Base-by-base conservation (phyloP, 257 asterid species). In the Jasminum sambac region DNA sequence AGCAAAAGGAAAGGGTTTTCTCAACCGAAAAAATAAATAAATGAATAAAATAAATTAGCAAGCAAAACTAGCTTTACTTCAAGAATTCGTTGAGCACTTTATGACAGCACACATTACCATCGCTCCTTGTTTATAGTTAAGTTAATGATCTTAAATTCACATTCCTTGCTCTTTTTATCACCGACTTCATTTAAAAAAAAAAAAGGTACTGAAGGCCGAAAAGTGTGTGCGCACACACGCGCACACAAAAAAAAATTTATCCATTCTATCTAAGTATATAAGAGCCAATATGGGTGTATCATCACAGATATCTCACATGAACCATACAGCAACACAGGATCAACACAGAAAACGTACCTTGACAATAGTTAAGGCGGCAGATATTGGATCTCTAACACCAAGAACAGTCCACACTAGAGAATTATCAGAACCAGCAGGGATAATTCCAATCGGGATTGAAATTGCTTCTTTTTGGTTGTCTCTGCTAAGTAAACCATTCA, bases 381-480 rank as follows among this genome's bases (percentile, higher is more conserved):
- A 94, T 60, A 91, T 76, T 26, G 99, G 99, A 83, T 94, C 99
- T 82, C 91, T 88, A 65, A 91, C 90, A 63, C 99, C 99, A 86
- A 94, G 95, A 82, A 94, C 97, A 62, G 99, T 91, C 97, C 97
- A 94, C 68, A 94, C 98, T 68, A 94, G 81, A 14, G 99, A 94
- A 81, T 94, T 94, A 82, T 94, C 99, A 63, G 99, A 94, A 82
- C 99, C 99, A 82, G 99, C 98, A 70, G 99, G 99, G 69, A 94
- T 91, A 71, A 94, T 94, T 30, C 99, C 99, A 76, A 94, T 91
- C 57, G 99, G 99, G 69, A 94, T 67, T 30, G 97, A 91, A 72
- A 94, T 94, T 74, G 96, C 98, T 84, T 94, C 98, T 74, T 89
- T 94, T 79, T 89, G 95, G 83, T 91, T 89, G 78, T 84, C 93